A percentile compares a stretch with the other conserved stretches of the same genome.
These are phyloP conservation scores for Thielaviopsis ethacetica DNA, from an alignment of 2,329 filamentous ascomycete species.

Conservation along the genomic window DNA sequence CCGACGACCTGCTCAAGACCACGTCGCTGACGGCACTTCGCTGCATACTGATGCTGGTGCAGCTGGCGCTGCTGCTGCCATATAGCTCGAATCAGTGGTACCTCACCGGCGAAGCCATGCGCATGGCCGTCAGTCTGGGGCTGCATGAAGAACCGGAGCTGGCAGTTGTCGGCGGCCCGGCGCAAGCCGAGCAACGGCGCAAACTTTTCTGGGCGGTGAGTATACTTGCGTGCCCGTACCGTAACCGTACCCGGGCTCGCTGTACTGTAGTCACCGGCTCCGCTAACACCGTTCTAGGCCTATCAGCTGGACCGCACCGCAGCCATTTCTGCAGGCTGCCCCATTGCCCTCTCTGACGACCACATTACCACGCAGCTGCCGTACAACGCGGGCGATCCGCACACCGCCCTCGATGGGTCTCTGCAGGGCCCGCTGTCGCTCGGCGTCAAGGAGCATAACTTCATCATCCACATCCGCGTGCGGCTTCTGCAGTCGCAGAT, in stretches of 20 bases:
- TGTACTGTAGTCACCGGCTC: background rate
- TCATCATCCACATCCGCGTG: conserved; percentile 3
- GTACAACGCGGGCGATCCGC: background rate
- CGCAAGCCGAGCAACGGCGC: background rate
- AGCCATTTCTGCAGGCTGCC: conserved; percentile 10
- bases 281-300: background rate
- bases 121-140: conserved; percentile 15
- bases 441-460: background rate
- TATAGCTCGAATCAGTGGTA: conserved; percentile 14
- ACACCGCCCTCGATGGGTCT: background rate
- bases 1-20: conserved; percentile 7
- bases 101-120: conserved; percentile 14
- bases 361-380: conserved; percentile 8
- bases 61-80: conserved; percentile 13
- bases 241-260: too few species aligned
- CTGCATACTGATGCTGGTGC: conserved; percentile 13
- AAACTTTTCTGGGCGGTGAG: conserved; percentile 2
- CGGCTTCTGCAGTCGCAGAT: conserved; percentile 7
- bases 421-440: background rate
- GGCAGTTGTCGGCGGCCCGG: background rate
- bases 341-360: conserved; percentile 6
- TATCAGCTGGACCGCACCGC: conserved; percentile 13
- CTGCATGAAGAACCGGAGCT: conserved; percentile 14
- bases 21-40: conserved; percentile 10
- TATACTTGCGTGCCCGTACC: too few species aligned